Base-by-base conservation (phyloP, 116 monocot genomes). In the Zostera marina region DNA sequence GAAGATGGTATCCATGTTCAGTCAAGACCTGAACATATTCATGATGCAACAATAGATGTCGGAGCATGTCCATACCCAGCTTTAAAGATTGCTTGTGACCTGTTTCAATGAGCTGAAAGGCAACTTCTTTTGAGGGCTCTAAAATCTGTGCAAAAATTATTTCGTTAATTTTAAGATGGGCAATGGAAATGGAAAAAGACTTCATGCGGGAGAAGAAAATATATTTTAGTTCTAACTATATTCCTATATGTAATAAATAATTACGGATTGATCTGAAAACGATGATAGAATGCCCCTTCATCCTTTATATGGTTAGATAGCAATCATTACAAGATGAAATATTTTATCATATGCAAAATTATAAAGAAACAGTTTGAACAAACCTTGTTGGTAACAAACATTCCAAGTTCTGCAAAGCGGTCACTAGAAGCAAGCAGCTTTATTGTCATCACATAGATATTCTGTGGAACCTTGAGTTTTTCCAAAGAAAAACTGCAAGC, bases 61-160 rank as follows among this genome's bases (percentile, higher is more conserved):
- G 80, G 56, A 98, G 86, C 86, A 98, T 98, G 56, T 91, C 91
- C 53, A 77, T 55, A 13, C 98, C 98, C 71, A 98, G 60, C 67
- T 83, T 98, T 68, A 75, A 69, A 11, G 73, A 77, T 41, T 71
- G 74, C 58, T 83, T 70, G 22, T 47, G 77, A 8, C 83, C 82
- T 39, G 66, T 66, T 11, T 83, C 79, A 22, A 86, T 32, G 4
- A 98, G 74, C 72, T 86, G 90, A 43, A 98, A 46, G 23, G 87
- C 83, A 57, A 83, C 77, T 73, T 81, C 91, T 73, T 86, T 90
- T 22, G 87, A 98, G 7, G 98, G 91, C 44, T 90, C 87, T 42
- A 91, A 48, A 42, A 98, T 83, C 98, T 98, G 86, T 58, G 67
- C 22, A 7, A 66, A 22, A 43, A 59, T 21, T 12, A 8, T 17